A percentile compares a stretch with the other conserved stretches of the same genome.
These are phyloP conservation scores for Pterocarpus santalinus DNA, from an alignment of 306 rosid species.

Conservation along the genomic window DNA sequence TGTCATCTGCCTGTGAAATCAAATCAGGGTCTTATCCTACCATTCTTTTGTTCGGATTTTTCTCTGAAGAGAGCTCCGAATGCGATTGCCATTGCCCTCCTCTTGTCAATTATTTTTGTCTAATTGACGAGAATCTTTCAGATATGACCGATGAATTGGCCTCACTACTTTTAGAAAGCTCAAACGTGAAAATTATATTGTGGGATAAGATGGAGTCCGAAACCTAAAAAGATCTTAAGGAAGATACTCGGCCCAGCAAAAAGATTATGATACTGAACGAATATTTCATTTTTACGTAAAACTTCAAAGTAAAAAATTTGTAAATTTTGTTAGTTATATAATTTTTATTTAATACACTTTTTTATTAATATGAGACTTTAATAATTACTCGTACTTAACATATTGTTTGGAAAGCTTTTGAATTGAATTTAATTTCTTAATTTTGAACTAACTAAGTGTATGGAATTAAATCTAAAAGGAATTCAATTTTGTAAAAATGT, in stretches of 20 bases:
- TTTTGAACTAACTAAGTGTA: too few relatives aligned
- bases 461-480: too few relatives aligned
- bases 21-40: conserved; percentile 44
- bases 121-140: conserved; percentile 40
- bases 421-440: too few relatives aligned
- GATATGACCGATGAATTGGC: conserved; percentile 46
- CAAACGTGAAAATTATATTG: conserved; percentile 36
- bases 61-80: not conserved
- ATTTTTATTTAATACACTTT: too few relatives aligned
- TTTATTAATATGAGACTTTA: too few relatives aligned
- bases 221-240: too few relatives aligned
- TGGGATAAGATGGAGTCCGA: not conserved
- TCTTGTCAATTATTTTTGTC: not conserved
- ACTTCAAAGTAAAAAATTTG: too few relatives aligned
- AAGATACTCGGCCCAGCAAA: not conserved
- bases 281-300: too few relatives aligned
- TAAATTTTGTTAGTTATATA: too few relatives aligned
- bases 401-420: too few relatives aligned
- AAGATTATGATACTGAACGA: not conserved
- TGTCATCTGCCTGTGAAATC: conserved; percentile 33
- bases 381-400: too few relatives aligned
- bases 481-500: too few relatives aligned
- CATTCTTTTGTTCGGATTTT: conserved; percentile 11
- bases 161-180: conserved; percentile 17
- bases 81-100: conserved; percentile 14